Evolutionary conservation across 352 stramenopile genomes (phyloP), one percentile per base, ranked within the genome.

Genomic region (Globisporangium canariense): DNA sequence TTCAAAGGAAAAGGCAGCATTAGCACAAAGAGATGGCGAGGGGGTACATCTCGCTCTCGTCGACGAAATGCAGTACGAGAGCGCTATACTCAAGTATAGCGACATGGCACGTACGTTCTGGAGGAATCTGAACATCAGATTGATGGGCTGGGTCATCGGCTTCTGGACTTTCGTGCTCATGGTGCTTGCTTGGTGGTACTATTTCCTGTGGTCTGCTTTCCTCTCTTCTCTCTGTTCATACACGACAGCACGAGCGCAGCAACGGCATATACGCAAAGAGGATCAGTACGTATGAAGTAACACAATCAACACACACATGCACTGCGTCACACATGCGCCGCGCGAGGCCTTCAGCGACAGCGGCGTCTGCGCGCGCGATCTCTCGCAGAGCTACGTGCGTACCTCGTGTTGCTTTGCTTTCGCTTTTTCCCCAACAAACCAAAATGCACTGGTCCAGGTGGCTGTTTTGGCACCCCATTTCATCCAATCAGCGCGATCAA

Each of bases 101-200:
- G 50, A 58, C 14, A 52, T 7, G 10, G n/a, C 45, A 83, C 83
- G 69, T 84, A 98, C 91, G 68, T 97, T 97, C 76, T 99, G 96
- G 45, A 99, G 83, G 83, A 98, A 98, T 76, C 94, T 85, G 89
- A 99, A 99, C 81, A 99, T 99, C 66, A 99, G 86, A 84, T 99
- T 99, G 79, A 99, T 99, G 69, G 97, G 97, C 79, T 99, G 91
- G 71, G 97, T 99, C 97, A 99, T 99, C 71, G 98, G 96, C 81
- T 99, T 99, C 72, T 98, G 98, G 66, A 98, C 94, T 86, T 95
- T 97, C 76, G 82, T 88, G 74, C 83, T 93, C 87, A 96, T 96
- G 77, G 69, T 88, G 65, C 36, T 58, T 46, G 52, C 32, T 58
- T 22, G 34, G 64, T 64, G 53, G 18, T 69, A 22, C 47, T 34